Base-by-base conservation (phyloP, 495 filamentous ascomycete species). In the Podospora pseudocomata region DNA sequence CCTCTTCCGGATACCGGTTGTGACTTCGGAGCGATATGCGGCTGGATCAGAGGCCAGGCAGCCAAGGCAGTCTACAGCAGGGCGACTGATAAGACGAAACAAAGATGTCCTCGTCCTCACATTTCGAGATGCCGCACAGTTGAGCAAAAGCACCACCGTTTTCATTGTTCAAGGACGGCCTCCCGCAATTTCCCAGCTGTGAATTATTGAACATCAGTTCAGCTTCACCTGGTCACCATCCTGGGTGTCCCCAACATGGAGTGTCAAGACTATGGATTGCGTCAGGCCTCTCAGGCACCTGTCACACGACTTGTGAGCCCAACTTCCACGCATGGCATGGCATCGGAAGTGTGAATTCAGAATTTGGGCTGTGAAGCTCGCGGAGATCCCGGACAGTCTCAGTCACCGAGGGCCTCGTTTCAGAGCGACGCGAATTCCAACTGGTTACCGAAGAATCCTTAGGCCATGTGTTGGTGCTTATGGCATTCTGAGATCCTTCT, bases 1-100 rank as follows among this genome's bases (percentile, higher is more conserved):
- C 39, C 39, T 49, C 39, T 11, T 49, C 39, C 39, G 39, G 39
- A 13, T 49, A 3, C 13, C 39, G 39, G 39, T 16, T 16, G 15
- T 49, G 39, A 11, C 39, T 49, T 49, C 39, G 39, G 39, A 13
- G 39, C 7, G 39, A 49, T 28, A 53, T 34, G 44, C 67, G 27
- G 60, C 49, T 18, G 26, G 19, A 34, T 27, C 58, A 44, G n/a
- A 28, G 56, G 19, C 63, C 63, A 69, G 63, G 63, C 67, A 69
- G 49, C 61, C 63, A 58, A 62, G 58, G 67, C 59, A 58, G 55
- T 58, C 23, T 58, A 32, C 4, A 4, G 4, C 7, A 20, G 55
- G 13, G 55, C 6, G 16, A 1, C 18, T 58, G n/a, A 58, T 20
- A 58, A 58, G 6, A 58, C n/a, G 23, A 58, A 20, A 58, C 55